Evolutionary conservation across 2,329 filamentous ascomycete genomes (phyloP).

Genomic region (Nigrospora osmanthi): DNA sequence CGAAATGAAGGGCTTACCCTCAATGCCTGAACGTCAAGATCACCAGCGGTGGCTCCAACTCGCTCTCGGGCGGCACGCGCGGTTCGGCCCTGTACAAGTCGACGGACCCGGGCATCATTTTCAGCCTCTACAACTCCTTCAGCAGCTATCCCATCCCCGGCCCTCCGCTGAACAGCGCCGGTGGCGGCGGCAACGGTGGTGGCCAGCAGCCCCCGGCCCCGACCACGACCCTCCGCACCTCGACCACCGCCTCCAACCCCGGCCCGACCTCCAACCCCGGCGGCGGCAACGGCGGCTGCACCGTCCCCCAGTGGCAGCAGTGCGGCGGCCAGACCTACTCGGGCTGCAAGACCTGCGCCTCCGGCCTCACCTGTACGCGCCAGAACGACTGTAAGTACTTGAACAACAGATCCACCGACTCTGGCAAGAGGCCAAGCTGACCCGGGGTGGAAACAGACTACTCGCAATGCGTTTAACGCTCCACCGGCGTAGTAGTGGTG

Average conservation of each 20-base stretch:
- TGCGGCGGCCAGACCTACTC: not conserved
- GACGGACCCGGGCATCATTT: constrained; percentile 17
- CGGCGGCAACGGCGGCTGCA: not conserved
- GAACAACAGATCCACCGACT: not conserved
- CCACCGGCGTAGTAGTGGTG: no score
- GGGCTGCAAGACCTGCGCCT: not conserved
- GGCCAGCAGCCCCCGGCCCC: not conserved
- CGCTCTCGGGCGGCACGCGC: constrained; percentile 18
- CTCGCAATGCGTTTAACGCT: no score
- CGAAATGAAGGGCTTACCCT: constrained; percentile 29
- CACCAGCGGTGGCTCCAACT: constrained; percentile 26
- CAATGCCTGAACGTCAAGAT: constrained; percentile 36
- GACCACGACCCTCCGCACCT: not conserved
- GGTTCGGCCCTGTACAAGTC: constrained; percentile 20
- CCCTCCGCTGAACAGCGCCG: constrained; percentile 5
- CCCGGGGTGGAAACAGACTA: no score
- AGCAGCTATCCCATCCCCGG: constrained; percentile 16
- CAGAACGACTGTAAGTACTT: not conserved
- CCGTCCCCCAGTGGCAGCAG: not conserved
- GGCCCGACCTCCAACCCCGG: not conserved
- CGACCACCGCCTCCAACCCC: not conserved
- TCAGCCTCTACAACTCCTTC: constrained; percentile 13
- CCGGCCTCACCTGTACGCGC: not conserved
- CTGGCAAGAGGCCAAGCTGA: no score
- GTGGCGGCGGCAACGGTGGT: not conserved